Conservation (phyloP, 495 filamentous ascomycete species). For the Geopyxis carbonaria region DNA sequence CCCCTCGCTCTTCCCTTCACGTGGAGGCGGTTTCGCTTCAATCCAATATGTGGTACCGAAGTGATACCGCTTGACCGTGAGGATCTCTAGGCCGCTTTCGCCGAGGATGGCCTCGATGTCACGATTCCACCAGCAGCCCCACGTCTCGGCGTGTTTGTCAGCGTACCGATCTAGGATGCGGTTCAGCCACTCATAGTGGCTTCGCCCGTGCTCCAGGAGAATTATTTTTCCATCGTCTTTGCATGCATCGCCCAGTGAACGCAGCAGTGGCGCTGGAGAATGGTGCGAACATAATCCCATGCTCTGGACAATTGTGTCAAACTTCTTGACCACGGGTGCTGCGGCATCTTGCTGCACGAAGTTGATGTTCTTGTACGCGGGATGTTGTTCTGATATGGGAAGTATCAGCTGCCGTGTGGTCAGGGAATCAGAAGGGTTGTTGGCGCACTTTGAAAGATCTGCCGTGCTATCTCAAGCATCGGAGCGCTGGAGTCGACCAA, state of each 20-base stretch:
- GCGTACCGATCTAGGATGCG: slow-evolving; percentile 59
- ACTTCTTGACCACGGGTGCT: slow-evolving; percentile 30
- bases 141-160: slow-evolving; percentile 55
- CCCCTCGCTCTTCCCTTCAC: slow-evolving; percentile 5
- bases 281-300: slow-evolving; percentile 83
- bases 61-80: slow-evolving; percentile 47
- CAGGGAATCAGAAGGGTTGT: too few relatives aligned
- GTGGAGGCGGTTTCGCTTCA: slow-evolving; percentile 36
- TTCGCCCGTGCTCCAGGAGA: slow-evolving; percentile 81
- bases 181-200: slow-evolving; percentile 63
- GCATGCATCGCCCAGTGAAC: slow-evolving; percentile 36
- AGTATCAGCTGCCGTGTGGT: too few relatives aligned
- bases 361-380: slow-evolving; percentile 29
- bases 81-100: slow-evolving; percentile 67
- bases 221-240: slow-evolving; percentile 53
- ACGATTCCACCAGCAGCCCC: slow-evolving; percentile 85
- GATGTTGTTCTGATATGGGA: slow-evolving; percentile 29
- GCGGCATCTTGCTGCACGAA: slow-evolving; percentile 30
- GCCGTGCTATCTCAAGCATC: slow-evolving; percentile 45
- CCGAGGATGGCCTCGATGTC: slow-evolving; percentile 67
- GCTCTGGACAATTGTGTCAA: slow-evolving; percentile 79
- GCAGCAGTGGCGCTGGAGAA: slow-evolving; percentile 51
- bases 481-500: slow-evolving; percentile 45
- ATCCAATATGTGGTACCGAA: slow-evolving; percentile 61
- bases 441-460: slow-evolving; percentile 38